Base-by-base conservation (phyloP, 495 filamentous ascomycete genomes). In the Aspergillus mulundensis region DNA sequence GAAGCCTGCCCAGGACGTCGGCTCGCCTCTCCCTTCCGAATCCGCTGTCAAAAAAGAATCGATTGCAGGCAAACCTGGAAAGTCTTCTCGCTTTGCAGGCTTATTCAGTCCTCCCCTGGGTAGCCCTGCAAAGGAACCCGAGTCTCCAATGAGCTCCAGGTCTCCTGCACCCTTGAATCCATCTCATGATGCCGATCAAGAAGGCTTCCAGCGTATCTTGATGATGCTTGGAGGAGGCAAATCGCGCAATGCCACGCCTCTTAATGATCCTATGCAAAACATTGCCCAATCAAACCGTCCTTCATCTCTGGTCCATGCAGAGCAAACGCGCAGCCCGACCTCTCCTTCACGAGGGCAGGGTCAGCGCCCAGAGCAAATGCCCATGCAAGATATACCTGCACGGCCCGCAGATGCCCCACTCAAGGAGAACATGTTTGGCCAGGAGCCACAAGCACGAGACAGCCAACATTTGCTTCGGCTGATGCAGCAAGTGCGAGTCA, bases 151-250 rank as follows among this genome's bases (percentile, higher is more conserved):
- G 24, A 59, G 58, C 39, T 34, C 62, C 21, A 65, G 61, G 43
- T 64, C 72, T 44, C 59, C 67, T 34, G 56, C 64, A 39, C 62
- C 64, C 21, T 60, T 74, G 7, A 57, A 75, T 32, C 75, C 80
- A n/a, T 72, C 76, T 10, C 78, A 79, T 32, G 78, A 79, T 54
- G 86, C 88, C 20, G 93, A 98, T 57, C 92, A 90, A 69, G 85
- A 89, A 73, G 94, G 89, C 0, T 98, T 98, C 67, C 87, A 93
- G 56, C 83, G 86, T 43, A 87, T 98, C 39, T 72, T 98, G 30
- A 82, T 88, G 57, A 95, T 97, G 80, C 82, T 98, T 36, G 82
- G 76, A 52, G 78, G 79, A 7, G 77, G 69, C 40, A 73, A 68
- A 36, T 76, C 75, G 4, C 64, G 66, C 44, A 77, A 70, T 60